Conservation (phyloP, 352 stramenopile genomes). For the Phytopythium montanum region DNA sequence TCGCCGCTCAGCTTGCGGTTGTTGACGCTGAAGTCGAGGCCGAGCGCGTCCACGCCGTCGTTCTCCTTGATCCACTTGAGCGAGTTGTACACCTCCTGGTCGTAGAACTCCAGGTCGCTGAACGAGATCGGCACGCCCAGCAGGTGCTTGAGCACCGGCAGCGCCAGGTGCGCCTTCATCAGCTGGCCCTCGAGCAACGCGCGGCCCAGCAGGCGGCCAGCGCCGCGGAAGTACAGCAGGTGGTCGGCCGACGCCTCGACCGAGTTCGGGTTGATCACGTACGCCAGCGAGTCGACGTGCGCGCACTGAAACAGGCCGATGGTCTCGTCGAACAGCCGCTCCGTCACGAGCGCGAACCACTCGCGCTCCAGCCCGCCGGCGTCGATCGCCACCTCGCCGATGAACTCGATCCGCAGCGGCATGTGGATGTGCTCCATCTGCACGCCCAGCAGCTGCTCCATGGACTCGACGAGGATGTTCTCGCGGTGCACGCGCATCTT, state of each 20-base stretch:
- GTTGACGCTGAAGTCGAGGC: slow-evolving; percentile 79
- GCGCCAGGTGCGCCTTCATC: slow-evolving; percentile 78
- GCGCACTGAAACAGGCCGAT: slow-evolving; percentile 77
- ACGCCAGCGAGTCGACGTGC: slow-evolving; percentile 22
- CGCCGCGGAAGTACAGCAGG: slow-evolving; percentile 94
- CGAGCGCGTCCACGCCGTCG: slow-evolving; percentile 68
- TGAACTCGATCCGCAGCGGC: slow-evolving; percentile 84
- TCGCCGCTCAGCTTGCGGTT: slow-evolving; percentile 76
- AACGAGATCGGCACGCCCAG: slow-evolving; percentile 87
- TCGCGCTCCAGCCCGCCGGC: slow-evolving; percentile 76
- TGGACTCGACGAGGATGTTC: slow-evolving; percentile 72
- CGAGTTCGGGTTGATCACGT: slow-evolving; percentile 76
- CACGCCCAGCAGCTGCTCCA: slow-evolving; percentile 78
- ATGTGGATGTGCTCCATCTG: slow-evolving; percentile 71
- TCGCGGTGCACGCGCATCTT: slow-evolving; percentile 77
- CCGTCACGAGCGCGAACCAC: slow-evolving; percentile 79
- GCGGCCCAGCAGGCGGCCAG: slow-evolving; percentile 93
- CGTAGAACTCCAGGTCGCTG: slow-evolving; percentile 86
- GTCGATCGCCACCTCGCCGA: slow-evolving; percentile 73
- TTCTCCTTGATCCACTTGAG: slow-evolving; percentile 86
- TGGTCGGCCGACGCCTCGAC: slow-evolving; percentile 67
- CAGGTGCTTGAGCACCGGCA: slow-evolving; percentile 84
- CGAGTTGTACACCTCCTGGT: slow-evolving; percentile 83
- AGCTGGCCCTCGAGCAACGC: slow-evolving; percentile 95
- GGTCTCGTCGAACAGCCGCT: slow-evolving; percentile 54